A percentile compares a stretch with the other conserved stretches of the same genome.
These are phyloP conservation scores for Annulohypoxylon nitens DNA, from an alignment of 495 filamentous ascomycete species.

Conservation along the genomic window DNA sequence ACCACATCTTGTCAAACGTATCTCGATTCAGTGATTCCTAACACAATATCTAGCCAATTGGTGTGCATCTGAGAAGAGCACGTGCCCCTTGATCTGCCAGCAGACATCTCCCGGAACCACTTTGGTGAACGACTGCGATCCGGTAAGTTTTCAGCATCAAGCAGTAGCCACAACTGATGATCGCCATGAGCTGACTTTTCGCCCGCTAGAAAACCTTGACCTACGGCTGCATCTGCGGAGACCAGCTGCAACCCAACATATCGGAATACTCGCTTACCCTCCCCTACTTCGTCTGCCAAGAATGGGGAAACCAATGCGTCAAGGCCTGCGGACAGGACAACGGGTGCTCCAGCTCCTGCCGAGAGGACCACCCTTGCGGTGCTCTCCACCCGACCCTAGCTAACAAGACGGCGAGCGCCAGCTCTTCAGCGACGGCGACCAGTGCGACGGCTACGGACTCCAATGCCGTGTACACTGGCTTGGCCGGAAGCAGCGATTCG, in stretches of 20 bases:
- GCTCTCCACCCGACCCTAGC: conserved; percentile 74
- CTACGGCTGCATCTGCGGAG: conserved; percentile 82
- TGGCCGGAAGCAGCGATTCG: conserved; percentile 56
- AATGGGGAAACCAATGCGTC: conserved; percentile 79
- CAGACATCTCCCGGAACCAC: conserved; percentile 69
- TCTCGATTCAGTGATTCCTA: conserved; percentile 37
- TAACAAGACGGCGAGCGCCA: conserved; percentile 69
- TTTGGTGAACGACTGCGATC: conserved; percentile 73
- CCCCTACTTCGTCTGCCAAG: conserved; percentile 84
- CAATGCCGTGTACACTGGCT: conserved; percentile 61
- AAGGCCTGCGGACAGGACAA: conserved; percentile 69
- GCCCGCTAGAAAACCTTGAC: conserved; percentile 68
- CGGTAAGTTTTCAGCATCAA: conserved; percentile 66
- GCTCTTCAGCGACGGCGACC: conserved; percentile 56
- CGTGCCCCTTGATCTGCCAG: conserved; percentile 84
- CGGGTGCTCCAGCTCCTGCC: conserved; percentile 73
- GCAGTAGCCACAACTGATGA: neutral
- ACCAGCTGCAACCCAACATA: conserved; percentile 78
- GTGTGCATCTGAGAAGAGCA: conserved; percentile 75
- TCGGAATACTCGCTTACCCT: conserved; percentile 88
- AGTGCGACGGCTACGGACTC: conserved; percentile 53
- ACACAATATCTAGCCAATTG: conserved; percentile 67
- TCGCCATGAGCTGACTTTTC: conserved; percentile 34
- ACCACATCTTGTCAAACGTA: conserved; percentile 21
- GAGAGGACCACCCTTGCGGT: conserved; percentile 81